These are phyloP conservation scores for Hippophae rhamnoides DNA, from an alignment of 306 rosid species.

Conservation along the genomic window DNA sequence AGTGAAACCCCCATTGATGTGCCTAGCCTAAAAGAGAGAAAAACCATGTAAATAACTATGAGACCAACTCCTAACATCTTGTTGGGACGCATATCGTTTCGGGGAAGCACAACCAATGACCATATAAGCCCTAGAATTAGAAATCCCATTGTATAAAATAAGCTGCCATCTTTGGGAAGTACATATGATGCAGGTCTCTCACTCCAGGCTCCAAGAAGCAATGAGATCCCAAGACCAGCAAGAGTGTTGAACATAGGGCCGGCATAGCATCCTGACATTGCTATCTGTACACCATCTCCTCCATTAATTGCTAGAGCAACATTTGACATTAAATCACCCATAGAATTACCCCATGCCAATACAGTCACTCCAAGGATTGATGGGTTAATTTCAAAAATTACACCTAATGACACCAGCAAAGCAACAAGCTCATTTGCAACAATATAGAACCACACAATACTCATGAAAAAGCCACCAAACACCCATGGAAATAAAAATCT, in stretches of 20 bases:
- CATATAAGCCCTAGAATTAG: constrained; percentile 56
- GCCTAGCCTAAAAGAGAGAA: constrained; percentile 54
- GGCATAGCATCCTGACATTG: constrained; percentile 92
- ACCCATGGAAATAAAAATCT: constrained; percentile 73
- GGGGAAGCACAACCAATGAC: constrained; percentile 57
- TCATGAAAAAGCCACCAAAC: constrained; percentile 88
- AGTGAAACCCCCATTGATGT: constrained; percentile 24
- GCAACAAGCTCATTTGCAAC: constrained; percentile 93
- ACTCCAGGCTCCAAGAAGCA: constrained; percentile 65
- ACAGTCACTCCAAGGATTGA: constrained; percentile 91
- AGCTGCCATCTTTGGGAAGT: constrained; percentile 57
- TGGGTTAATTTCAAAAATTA: constrained; percentile 72
- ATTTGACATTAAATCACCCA: constrained; percentile 94
- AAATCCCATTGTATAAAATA: constrained; percentile 66
- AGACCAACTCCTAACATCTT: constrained; percentile 62
- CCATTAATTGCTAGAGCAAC: constrained; percentile 74
- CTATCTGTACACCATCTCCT: constrained; percentile 86
- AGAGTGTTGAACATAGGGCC: constrained; percentile 98
- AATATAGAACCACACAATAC: constrained; percentile 94
- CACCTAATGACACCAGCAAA: constrained; percentile 71
- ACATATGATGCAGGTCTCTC: constrained; percentile 42
- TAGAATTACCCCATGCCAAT: constrained; percentile 96
- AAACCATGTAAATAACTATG: constrained; percentile 48
- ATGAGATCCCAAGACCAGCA: constrained; percentile 76
- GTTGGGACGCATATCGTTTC: constrained; percentile 60